Conservation (phyloP, 306 rosid species). For the Vicia sativa region DNA sequence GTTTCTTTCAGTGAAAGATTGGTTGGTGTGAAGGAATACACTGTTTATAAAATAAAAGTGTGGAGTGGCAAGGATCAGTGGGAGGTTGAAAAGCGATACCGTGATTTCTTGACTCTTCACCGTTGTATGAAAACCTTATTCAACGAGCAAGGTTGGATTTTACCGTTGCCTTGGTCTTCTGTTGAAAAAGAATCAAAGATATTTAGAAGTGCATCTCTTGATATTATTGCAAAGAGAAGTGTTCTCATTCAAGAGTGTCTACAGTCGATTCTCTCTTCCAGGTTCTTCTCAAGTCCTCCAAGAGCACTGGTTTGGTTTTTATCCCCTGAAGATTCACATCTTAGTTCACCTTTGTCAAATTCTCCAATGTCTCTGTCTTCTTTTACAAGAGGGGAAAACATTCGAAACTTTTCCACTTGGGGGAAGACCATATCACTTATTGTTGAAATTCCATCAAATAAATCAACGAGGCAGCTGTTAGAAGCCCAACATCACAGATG, state of each 20-base stretch:
- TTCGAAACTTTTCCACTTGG: constrained; percentile 52
- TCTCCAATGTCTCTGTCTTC: constrained; percentile 44
- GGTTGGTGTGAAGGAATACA: constrained; percentile 97
- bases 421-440: constrained; percentile 91
- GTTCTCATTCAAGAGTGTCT: constrained; percentile 87
- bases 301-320: constrained; percentile 78
- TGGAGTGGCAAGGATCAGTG: constrained; percentile 81
- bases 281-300: constrained; percentile 64
- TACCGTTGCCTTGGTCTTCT: constrained; percentile 87
- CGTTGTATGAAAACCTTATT: constrained; percentile 70
- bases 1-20: constrained; percentile 94
- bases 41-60: constrained; percentile 81
- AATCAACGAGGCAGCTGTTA: constrained; percentile 77
- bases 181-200: constrained; percentile 84
- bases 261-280: constrained; percentile 64
- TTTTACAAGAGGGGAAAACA: constrained; percentile 41
- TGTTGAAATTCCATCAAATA: constrained; percentile 80
- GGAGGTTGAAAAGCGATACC: constrained; percentile 94
- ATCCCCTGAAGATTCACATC: constrained; percentile 73
- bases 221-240: constrained; percentile 90
- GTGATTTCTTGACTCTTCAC: constrained; percentile 79
- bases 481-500: constrained; percentile 88
- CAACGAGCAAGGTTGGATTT: constrained; percentile 68
- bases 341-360: constrained; percentile 56
- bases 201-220: constrained; percentile 90